Evolutionary conservation across 768 basidiomycete species (phyloP).

Genomic region (Pulveroboletus sp.): DNA sequence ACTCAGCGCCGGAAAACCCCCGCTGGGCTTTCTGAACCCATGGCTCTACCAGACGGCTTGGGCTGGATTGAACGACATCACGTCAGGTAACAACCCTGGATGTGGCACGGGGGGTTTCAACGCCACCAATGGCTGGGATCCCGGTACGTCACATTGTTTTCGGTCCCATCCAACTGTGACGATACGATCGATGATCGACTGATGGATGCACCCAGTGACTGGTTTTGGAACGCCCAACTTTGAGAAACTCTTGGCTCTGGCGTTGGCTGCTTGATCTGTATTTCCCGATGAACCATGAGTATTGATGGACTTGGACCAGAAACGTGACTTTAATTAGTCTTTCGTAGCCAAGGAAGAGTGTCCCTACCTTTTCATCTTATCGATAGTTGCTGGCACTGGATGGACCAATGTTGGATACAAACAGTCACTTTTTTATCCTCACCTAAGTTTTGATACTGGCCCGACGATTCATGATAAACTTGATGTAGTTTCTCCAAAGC

Average conservation of each 20-base stretch:
- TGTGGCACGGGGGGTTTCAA: slow-evolving; percentile 68
- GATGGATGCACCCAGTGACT: slow-evolving; percentile 37
- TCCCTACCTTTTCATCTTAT: too few relatives aligned
- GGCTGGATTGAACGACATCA: slow-evolving; percentile 52
- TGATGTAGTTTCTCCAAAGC: too few relatives aligned
- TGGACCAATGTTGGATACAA: too few relatives aligned
- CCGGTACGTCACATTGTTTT: slow-evolving; percentile 36
- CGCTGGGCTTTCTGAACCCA: slow-evolving; percentile 68
- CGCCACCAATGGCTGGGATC: slow-evolving; percentile 57
- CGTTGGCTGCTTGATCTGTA: slow-evolving; percentile 16
- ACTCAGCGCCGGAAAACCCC: slow-evolving; percentile 35
- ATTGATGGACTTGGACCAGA: too few relatives aligned
- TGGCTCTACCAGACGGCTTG: slow-evolving; percentile 43
- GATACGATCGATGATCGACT: not conserved
- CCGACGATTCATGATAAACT: too few relatives aligned
- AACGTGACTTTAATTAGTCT: too few relatives aligned
- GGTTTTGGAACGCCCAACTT: slow-evolving; percentile 56
- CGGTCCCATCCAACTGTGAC: not conserved
- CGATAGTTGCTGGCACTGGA: too few relatives aligned
- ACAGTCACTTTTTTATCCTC: too few relatives aligned
- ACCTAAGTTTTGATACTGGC: too few relatives aligned
- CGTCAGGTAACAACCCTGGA: slow-evolving; percentile 49
- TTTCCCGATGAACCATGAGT: not conserved
- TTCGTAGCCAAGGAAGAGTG: too few relatives aligned
- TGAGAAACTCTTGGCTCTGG: slow-evolving; percentile 39